Percentiles rank a stretch among this genome's conserved stretches.
These are phyloP conservation scores for Rhizopus delemar DNA, from an alignment of 371 early-diverging fungal genomes.

Conservation along the genomic window DNA sequence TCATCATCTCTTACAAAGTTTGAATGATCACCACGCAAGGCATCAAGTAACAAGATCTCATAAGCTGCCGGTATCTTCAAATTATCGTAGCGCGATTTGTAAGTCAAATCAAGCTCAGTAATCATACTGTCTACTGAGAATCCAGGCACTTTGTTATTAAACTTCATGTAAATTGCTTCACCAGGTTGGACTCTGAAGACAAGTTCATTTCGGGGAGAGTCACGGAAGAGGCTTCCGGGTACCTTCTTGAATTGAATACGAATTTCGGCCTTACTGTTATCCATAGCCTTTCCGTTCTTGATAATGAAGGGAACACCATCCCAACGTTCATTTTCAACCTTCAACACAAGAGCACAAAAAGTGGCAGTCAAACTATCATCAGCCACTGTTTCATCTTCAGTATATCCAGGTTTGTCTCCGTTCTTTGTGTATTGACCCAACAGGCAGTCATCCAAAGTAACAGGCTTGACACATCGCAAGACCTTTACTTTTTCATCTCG, in stretches of 20 bases:
- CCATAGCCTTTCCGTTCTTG: slow-evolving; percentile 93
- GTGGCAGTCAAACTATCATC: slow-evolving; percentile 83
- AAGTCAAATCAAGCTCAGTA: slow-evolving; percentile 91
- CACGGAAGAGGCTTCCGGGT: slow-evolving; percentile 71
- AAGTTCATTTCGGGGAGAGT: slow-evolving; percentile 87
- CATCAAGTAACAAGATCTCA: slow-evolving; percentile 89
- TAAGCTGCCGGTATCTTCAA: slow-evolving; percentile 94
- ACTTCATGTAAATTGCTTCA: slow-evolving; percentile 95
- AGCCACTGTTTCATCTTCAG: slow-evolving; percentile 85
- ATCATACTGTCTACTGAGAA: slow-evolving; percentile 67
- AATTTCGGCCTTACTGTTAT: slow-evolving; percentile 88
- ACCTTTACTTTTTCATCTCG: slow-evolving; percentile 91
- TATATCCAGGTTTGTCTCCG: slow-evolving; percentile 82
- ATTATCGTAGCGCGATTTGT: slow-evolving; percentile 81
- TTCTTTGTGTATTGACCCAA: slow-evolving; percentile 89
- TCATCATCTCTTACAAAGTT: slow-evolving; percentile 98
- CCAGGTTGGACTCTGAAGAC: slow-evolving; percentile 93
- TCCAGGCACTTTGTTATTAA: slow-evolving; percentile 91
- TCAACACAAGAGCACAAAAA: slow-evolving; percentile 85
- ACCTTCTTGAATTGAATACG: slow-evolving; percentile 94
- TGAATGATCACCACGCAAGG: slow-evolving; percentile 86
- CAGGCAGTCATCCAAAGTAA: slow-evolving; percentile 73
- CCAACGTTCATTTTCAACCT: slow-evolving; percentile 95
- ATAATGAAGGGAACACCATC: slow-evolving; percentile 93
- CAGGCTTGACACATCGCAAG: slow-evolving; percentile 74